Base-by-base conservation (phyloP, 805 yeast genomes). In the Hanseniaspora jakobsenii region DNA sequence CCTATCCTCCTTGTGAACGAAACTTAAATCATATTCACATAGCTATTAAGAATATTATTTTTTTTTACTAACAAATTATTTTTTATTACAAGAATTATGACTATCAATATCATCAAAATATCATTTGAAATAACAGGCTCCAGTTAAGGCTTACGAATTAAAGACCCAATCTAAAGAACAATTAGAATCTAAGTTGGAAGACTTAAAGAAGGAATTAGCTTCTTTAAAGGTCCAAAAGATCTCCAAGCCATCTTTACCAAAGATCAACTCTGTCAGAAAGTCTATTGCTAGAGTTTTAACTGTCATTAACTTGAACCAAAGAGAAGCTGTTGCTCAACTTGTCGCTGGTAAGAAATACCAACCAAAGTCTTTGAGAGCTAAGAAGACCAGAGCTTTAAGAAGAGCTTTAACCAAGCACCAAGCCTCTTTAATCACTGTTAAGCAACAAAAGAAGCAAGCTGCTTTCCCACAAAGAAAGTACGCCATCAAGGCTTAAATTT, bases 371-470 rank as follows among this genome's bases (percentile, higher is more conserved):
- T 78, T 91, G 74, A 89, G 97, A 77, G 94, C 86, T 62, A 91
- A 91, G 89, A 84, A 91, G 82, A 91, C 99, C 72, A 89, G 97
- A 81, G 97, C 98, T 70, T 73, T 89, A 72, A 89, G 98, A 83
- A 83, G 97, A 78, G 77, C 79, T 66, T 77, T 91, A 66, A 78
- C 96, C 70, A 75, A 81, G 66, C 69, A 70, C 70, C 95, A 91
- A 75, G 79, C 83, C 67, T 64, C 75, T 61, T 72, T 72, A 67
- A 70, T 72, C 67, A 89, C 97, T 64, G 81, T 71, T 60, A 86
- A 82, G 77, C 85, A 87, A 67, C 77, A 75, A 72, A 91, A 91
- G 87, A 79, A 75, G 72, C 77, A 77, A 65, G 75, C 77, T 64
- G 94, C 96, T 71, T 86, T 80, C 94, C 97, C 99, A 69, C 87